Evolutionary conservation across 1,139 yeast genomes (phyloP).

Genomic region (Diutina ranongensis): DNA sequence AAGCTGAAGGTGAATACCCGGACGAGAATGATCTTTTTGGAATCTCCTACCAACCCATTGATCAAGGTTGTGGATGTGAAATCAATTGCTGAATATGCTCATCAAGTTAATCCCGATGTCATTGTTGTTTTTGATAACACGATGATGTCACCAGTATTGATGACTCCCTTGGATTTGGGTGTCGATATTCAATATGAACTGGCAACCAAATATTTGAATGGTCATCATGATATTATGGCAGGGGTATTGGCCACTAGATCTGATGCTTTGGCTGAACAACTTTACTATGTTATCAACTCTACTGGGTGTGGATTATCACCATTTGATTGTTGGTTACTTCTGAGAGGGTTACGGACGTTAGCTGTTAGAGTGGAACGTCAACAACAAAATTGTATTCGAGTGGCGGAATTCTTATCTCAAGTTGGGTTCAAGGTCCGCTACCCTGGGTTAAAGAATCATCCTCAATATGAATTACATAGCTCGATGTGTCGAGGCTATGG

Average conservation of each 20-base stretch:
- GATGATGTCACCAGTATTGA: constrained; percentile 85
- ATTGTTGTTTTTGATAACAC: constrained; percentile 86
- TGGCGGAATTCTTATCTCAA: constrained; percentile 61
- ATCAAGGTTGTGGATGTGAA: constrained; percentile 78
- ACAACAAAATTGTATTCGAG: constrained; percentile 61
- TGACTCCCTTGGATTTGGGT: constrained; percentile 77
- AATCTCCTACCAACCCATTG: constrained; percentile 86
- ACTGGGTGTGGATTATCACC: constrained; percentile 89
- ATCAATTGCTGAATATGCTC: constrained; percentile 54
- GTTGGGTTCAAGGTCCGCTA: constrained; percentile 63
- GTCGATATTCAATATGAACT: constrained; percentile 89
- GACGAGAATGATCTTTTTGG: constrained; percentile 70
- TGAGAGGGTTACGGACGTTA: constrained; percentile 79
- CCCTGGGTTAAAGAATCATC: constrained; percentile 76
- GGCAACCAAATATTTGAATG: constrained; percentile 84
- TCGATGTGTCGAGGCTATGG: constrained; percentile 80
- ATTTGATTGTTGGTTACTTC: constrained; percentile 79
- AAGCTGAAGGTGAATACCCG: constrained; percentile 36
- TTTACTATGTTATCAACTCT: constrained; percentile 73
- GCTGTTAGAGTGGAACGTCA: constrained; percentile 81
- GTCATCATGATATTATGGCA: constrained; percentile 95
- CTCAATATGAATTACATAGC: constrained; percentile 69
- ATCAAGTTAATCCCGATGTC: constrained; percentile 52
- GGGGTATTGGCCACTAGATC: constrained; percentile 72
- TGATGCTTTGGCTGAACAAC: constrained; percentile 49